Evolutionary conservation across 495 filamentous ascomycete genomes (phyloP), one percentile per base, ranked within the genome.

Genomic region (Polyplosphaeria fusca): DNA sequence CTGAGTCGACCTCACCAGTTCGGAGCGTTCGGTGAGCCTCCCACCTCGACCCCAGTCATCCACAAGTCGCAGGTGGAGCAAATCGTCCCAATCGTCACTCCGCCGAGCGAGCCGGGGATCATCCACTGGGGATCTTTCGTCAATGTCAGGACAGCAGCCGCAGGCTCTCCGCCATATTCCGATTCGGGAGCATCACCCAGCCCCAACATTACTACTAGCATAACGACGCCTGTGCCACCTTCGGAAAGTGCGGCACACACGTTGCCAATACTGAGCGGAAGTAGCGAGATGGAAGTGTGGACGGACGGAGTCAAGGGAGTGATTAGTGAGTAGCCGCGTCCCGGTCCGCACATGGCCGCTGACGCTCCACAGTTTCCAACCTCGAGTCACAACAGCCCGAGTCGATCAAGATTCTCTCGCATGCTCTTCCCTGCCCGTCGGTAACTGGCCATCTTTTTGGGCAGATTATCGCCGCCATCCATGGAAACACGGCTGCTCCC

Each of bases 351-450:
- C 4, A 32, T 28, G 16, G n/a, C 2, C 39, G 25, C 41, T 60
- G 39, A 60, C 32, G 12, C 14, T 18, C 18, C 24, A 16, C 39
- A 66, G 63, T 43, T n/a, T 32, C 45, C 39, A 32, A 56, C 18
- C 16, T 42, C 27, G 26, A 52, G 5, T 41, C 42, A 1, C 18
- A 37, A 25, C 46, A 47, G 14, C 27, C 30, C 32, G 72, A 76
- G 44, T 73, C 78, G 11, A 73, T 84, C 38, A 78, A 77, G 38
- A 71, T 84, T 11, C 77, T 86, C 23, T 84, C 81, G 3, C 82
- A 86, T 60, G 79, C 81, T 16, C 78, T 85, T 30, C 82, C 82
- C 5, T 83, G 78, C 55, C 82, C 82, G 2, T 74, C 67, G 5
- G 1, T 72, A n/a, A 71, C 75, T 13, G 73, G 76, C 12, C 78